phyloP scores from a whole-genome alignment of 1,139 yeast species.

The Saccharomyces hybrid region DNA sequence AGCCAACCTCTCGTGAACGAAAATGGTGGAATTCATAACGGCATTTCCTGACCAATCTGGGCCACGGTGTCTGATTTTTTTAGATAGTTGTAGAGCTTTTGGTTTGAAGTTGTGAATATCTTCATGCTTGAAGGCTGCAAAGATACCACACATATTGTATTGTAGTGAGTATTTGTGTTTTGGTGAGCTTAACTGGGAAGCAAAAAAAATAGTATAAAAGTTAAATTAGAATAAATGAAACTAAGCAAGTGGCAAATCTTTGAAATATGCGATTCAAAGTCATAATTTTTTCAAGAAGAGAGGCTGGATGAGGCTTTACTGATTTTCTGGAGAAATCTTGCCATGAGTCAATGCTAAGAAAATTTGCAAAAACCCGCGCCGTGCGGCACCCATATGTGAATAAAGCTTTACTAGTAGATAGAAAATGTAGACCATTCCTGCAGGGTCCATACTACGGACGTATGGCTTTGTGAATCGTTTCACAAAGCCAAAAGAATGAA shows the following conservation, averaged over 20 bases:
- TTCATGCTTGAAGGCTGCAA: conserved; percentile 80
- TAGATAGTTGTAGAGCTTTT: conserved; percentile 81
- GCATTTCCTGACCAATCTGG: conserved; percentile 98
- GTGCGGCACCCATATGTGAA: not conserved
- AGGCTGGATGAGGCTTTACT: not conserved
- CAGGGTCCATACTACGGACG: not conserved
- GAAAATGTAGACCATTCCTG: not conserved
- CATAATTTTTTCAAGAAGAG: not conserved
- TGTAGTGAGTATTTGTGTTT: not conserved
- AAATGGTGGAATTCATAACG: conserved; percentile 65
- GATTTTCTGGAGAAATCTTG: conserved; percentile 10
- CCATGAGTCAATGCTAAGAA: not conserved
- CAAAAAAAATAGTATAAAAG: not conserved
- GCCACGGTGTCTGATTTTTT: conserved; percentile 94
- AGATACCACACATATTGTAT: conserved; percentile 84
- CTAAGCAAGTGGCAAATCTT: not conserved
- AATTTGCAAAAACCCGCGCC: conserved; percentile 1
- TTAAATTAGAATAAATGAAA: not conserved
- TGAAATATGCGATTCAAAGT: not conserved
- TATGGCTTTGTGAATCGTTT: not conserved
- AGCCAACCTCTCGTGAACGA: conserved; percentile 93
- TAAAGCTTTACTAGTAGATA: not conserved
- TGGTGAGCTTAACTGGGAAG: not conserved
- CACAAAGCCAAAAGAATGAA: not conserved
- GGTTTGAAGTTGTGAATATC: conserved; percentile 76